Percentiles rank a stretch among this genome's conserved stretches.
Evolutionary conservation across 1,284 basidiomycete species (phyloP).

Genomic region (Anthracocystis setariae): DNA sequence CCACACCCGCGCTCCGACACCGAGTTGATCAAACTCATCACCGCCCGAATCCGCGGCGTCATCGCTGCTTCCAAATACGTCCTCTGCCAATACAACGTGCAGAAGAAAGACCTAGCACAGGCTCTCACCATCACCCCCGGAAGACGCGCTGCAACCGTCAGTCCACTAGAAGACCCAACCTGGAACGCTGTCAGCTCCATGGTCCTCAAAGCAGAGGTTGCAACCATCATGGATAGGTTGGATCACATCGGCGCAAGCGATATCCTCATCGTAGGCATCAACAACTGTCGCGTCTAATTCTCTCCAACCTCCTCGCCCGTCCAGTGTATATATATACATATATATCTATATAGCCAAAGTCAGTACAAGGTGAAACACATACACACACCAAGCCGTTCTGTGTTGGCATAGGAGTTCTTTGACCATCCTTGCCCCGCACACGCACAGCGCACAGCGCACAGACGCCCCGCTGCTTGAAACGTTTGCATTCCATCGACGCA

Average conservation of each 20-base stretch:
- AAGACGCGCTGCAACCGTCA: constrained; percentile 87
- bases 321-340: no score
- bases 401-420: no score
- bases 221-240: constrained; percentile 89
- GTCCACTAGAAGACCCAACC: constrained; percentile 78
- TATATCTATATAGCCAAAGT: no score
- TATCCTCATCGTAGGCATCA: constrained; percentile 85
- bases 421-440: no score
- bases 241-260: constrained; percentile 86
- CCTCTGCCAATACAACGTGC: constrained; percentile 90
- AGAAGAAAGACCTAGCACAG: constrained; percentile 73
- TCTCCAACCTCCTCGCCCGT: no score
- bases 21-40: constrained; percentile 80
- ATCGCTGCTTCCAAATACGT: constrained; percentile 89
- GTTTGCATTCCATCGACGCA: no score
- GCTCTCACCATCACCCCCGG: constrained; percentile 87
- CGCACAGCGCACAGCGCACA: no score
- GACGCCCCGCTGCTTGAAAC: no score
- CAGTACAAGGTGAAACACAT: no score
- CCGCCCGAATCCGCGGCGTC: constrained; percentile 89
- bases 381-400: no score
- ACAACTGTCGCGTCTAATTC: constrained; percentile 88
- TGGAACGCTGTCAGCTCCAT: constrained; percentile 95
- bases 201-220: constrained; percentile 87
- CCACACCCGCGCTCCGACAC: constrained; percentile 75